Evolutionary conservation across 116 monocot species (phyloP).

Genomic region (Papilionanthe hybrid): DNA sequence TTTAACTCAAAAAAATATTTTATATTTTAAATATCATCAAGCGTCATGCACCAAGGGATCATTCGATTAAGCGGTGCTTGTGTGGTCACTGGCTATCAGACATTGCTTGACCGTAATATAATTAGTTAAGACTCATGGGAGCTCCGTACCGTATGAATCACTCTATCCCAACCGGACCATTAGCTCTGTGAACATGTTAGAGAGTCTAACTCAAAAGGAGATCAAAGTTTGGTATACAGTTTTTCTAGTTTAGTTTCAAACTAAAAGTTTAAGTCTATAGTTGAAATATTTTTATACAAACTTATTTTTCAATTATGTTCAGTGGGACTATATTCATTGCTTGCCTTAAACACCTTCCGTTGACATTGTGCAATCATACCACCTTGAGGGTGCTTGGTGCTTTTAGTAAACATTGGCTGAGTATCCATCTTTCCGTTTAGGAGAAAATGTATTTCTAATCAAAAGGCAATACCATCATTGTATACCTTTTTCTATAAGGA

Average conservation of each 20-base stretch:
- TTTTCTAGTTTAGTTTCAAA: not conserved
- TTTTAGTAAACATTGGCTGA: not conserved
- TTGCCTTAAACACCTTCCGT: not conserved
- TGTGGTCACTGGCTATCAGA: not conserved
- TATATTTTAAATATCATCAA: not conserved
- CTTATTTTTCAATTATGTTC: not conserved
- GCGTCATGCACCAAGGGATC: not conserved
- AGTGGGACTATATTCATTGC: not conserved
- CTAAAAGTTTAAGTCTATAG: not conserved
- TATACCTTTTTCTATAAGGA: constrained; percentile 1
- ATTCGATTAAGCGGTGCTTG: not conserved
- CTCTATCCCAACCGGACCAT: not conserved
- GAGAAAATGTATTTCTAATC: not conserved
- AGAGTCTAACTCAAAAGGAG: not conserved
- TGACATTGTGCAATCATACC: not conserved
- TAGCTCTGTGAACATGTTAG: not conserved
- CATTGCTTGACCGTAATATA: not conserved
- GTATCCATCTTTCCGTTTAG: not conserved
- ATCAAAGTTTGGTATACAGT: not conserved
- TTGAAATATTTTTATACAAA: not conserved
- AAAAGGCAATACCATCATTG: not conserved
- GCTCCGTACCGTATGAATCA: not conserved
- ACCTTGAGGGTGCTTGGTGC: not conserved
- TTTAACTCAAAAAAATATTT: not conserved
- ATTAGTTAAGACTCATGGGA: not conserved